phyloP scores from a whole-genome alignment of 2,329 filamentous ascomycete genomes.

The Neobulgaria alba region DNA sequence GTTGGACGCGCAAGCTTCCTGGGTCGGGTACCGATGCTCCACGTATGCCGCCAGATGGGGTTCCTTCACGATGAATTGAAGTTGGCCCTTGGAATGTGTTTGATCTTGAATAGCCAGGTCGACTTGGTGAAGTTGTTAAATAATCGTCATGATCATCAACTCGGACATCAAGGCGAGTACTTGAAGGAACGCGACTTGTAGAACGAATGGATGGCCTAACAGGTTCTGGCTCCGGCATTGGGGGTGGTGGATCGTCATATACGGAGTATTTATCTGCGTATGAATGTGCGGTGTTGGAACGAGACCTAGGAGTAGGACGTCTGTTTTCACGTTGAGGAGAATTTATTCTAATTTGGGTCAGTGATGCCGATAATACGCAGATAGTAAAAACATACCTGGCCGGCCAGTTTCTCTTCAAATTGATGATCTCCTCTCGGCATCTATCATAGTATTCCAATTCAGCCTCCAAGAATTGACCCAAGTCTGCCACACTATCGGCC shows the following conservation, averaged over 20 bases:
- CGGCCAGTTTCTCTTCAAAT: slow-evolving; percentile 62
- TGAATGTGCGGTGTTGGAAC: slow-evolving; percentile 57
- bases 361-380: neutral
- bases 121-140: slow-evolving; percentile 27
- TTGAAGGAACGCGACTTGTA: slow-evolving; percentile 22
- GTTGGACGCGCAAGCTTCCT: slow-evolving; percentile 31
- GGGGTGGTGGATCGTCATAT: slow-evolving; percentile 39
- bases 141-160: slow-evolving; percentile 24
- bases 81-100: slow-evolving; percentile 51
- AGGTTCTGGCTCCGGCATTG: slow-evolving; percentile 34
- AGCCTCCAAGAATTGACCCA: slow-evolving; percentile 75
- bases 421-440: slow-evolving; percentile 72
- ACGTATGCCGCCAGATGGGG: slow-evolving; percentile 40
- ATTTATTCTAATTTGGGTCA: slow-evolving; percentile 19
- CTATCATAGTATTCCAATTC: slow-evolving; percentile 88
- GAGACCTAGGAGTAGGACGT: slow-evolving; percentile 36
- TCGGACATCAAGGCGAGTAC: slow-evolving; percentile 15
- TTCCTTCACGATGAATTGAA: slow-evolving; percentile 41
- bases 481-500: slow-evolving; percentile 69
- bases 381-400: slow-evolving; percentile 38
- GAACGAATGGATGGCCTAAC: slow-evolving; percentile 45
- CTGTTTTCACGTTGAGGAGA: slow-evolving; percentile 18
- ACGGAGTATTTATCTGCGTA: slow-evolving; percentile 51
- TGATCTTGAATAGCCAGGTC: slow-evolving; percentile 41
- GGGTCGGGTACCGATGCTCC: slow-evolving; percentile 41